These are phyloP conservation scores for Cladophialophora bantiana DNA, from an alignment of 2,329 filamentous ascomycete species.

Conservation along the genomic window DNA sequence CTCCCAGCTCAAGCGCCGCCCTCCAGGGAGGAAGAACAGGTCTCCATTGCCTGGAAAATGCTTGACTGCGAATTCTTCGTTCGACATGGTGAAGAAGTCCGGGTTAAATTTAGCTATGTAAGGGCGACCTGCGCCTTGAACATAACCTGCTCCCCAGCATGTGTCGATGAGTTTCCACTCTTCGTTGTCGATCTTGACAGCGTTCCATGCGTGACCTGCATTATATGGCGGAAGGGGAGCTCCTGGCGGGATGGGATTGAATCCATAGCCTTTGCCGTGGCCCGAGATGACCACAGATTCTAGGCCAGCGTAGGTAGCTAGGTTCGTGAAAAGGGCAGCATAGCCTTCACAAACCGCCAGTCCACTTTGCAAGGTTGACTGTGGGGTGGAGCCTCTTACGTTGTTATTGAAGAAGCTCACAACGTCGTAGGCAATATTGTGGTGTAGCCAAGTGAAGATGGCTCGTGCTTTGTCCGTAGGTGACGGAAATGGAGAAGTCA, in stretches of 20 bases:
- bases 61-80: conserved; percentile 79
- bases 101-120: conserved; percentile 76
- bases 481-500: conserved; percentile 81
- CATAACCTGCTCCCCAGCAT: conserved; percentile 88
- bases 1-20: conserved; percentile 74
- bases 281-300: conserved; percentile 77
- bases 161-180: conserved; percentile 90
- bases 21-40: conserved; percentile 78
- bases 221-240: conserved; percentile 70
- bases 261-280: conserved; percentile 86
- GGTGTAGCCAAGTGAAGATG: conserved; percentile 94
- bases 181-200: conserved; percentile 82
- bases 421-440: conserved; percentile 88
- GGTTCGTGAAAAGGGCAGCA: conserved; percentile 77
- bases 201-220: conserved; percentile 88
- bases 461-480: conserved; percentile 88
- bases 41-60: conserved; percentile 77
- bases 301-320: conserved; percentile 80
- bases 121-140: conserved; percentile 60
- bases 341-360: conserved; percentile 92
- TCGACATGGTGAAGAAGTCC: conserved; percentile 65
- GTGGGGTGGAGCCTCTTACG: conserved; percentile 71
- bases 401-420: conserved; percentile 77
- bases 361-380: conserved; percentile 76
- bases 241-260: conserved; percentile 67